Evolutionary conservation across 2,329 filamentous ascomycete species (phyloP).

Genomic region (Aureobasidium sp.): DNA sequence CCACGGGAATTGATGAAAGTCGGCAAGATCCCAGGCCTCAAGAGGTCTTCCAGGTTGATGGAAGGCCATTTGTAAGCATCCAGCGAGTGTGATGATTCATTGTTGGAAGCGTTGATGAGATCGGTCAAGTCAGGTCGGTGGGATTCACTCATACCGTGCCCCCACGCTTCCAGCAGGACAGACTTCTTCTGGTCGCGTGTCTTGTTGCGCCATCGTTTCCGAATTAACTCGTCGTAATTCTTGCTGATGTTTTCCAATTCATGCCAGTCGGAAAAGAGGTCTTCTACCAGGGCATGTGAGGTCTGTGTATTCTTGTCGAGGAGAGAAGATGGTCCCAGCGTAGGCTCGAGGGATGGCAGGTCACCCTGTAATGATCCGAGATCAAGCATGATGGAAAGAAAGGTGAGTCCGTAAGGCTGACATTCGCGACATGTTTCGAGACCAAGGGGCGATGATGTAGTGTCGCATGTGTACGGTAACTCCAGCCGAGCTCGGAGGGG

Average conservation of each 20-base stretch:
- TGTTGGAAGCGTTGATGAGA: slow-evolving; percentile 17
- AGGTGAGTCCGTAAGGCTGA: neutral
- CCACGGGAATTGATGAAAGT: slow-evolving; percentile 46
- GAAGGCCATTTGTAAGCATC: slow-evolving; percentile 43
- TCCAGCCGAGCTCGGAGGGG: neutral
- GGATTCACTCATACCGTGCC: slow-evolving; percentile 36
- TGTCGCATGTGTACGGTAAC: neutral
- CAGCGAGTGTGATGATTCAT: slow-evolving; percentile 9
- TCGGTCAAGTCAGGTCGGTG: slow-evolving; percentile 46
- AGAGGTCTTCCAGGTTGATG: slow-evolving; percentile 50
- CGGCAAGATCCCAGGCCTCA: slow-evolving; percentile 33
- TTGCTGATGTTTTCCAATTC: slow-evolving; percentile 35
- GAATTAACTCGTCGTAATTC: slow-evolving; percentile 43
- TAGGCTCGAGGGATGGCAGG: neutral
- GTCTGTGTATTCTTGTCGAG: neutral
- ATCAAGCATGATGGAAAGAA: neutral
- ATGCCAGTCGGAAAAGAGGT: slow-evolving; percentile 30
- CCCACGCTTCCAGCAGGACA: slow-evolving; percentile 39
- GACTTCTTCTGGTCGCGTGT: slow-evolving; percentile 36
- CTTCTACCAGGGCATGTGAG: neutral
- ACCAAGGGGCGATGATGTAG: neutral
- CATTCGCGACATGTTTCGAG: neutral
- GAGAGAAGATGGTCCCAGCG: neutral
- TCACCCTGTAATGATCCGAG: neutral
- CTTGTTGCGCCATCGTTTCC: slow-evolving; percentile 49